Evolutionary conservation across 441 rosid genomes (phyloP).

Genomic region (Gossypium lobatum): DNA sequence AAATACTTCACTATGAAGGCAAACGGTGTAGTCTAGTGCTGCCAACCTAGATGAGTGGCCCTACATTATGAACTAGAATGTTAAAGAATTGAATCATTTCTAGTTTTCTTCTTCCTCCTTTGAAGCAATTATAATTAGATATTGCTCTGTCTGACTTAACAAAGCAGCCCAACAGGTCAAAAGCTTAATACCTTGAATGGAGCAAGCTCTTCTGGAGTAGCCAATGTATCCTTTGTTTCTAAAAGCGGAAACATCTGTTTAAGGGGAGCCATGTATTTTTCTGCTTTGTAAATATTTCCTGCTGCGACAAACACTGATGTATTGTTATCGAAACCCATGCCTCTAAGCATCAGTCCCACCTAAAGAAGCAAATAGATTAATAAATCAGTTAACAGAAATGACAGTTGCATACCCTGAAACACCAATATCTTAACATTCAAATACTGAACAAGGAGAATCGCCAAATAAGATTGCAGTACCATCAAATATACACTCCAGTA

Average conservation of each 20-base stretch:
- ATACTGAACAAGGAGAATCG: background rate
- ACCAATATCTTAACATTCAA: background rate
- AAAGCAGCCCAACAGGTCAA: background rate
- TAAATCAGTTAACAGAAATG: background rate
- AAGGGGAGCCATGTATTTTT: constrained; percentile 85
- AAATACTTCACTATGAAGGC: constrained; percentile 91
- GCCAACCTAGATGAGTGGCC: constrained; percentile 91
- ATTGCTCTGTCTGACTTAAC: background rate
- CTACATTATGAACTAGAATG: constrained; percentile 36
- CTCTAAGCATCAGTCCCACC: constrained; percentile 99
- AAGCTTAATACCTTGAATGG: constrained; percentile 62
- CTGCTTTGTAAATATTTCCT: constrained; percentile 83
- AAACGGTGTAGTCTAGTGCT: constrained; percentile 87
- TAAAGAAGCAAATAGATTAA: constrained; percentile 24
- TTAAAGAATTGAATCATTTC: constrained; percentile 17
- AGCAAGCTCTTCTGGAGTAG: constrained; percentile 76
- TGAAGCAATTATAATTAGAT: background rate
- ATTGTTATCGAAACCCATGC: constrained; percentile 85
- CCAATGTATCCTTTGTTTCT: constrained; percentile 81
- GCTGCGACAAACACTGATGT: constrained; percentile 85
- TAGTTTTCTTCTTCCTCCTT: background rate
- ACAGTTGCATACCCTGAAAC: background rate
- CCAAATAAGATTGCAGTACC: background rate
- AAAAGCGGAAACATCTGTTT: constrained; percentile 85
- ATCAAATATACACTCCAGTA: background rate